These are phyloP conservation scores for Delonix regia DNA, from an alignment of 306 rosid species.

Conservation along the genomic window DNA sequence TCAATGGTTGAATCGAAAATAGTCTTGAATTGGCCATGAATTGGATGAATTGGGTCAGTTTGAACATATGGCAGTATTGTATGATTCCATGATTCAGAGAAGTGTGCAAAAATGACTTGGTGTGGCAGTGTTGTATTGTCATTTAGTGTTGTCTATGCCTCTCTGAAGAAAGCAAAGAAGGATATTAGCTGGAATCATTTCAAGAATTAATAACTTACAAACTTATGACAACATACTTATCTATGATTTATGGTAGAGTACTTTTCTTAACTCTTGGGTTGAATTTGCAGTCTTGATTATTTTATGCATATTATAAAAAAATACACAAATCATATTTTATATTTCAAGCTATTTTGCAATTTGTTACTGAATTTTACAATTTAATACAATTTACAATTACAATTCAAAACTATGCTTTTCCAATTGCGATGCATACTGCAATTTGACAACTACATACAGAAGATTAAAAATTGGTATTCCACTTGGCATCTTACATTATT, in stretches of 20 bases:
- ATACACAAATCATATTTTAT: neutral
- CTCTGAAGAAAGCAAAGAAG: neutral
- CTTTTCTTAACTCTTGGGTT: neutral
- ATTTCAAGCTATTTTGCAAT: neutral
- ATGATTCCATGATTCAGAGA: neutral
- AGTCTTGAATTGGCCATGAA: neutral
- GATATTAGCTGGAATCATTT: neutral
- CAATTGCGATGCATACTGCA: neutral
- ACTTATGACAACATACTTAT: neutral
- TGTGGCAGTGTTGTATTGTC: neutral
- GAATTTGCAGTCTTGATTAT: neutral
- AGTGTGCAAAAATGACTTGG: neutral
- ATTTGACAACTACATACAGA: neutral
- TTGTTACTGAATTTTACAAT: neutral
- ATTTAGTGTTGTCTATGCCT: neutral
- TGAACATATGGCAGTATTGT: neutral
- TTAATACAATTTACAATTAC: neutral
- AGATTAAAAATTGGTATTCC: constrained; percentile 4
- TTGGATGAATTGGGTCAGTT: neutral
- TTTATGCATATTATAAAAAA: neutral
- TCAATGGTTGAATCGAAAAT: neutral
- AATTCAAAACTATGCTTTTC: neutral
- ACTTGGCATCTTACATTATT: constrained; percentile 3
- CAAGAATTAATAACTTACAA: neutral
- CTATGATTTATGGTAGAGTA: neutral